Conservation (phyloP, 2,329 filamentous ascomycete genomes). For the Dendryphion nanum region DNA sequence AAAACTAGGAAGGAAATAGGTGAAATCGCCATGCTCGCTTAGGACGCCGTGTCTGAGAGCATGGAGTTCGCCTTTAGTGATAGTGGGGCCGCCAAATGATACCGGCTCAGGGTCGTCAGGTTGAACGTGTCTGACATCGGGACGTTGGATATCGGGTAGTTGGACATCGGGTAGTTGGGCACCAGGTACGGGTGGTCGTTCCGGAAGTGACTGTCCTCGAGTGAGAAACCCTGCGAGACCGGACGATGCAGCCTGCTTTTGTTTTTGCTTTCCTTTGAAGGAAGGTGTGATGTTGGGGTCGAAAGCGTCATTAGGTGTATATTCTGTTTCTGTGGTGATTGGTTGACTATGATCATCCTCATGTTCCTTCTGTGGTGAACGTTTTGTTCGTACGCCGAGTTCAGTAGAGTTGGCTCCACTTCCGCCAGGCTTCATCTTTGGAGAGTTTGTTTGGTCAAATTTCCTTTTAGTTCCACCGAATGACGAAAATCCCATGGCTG, state of each 20-base stretch:
- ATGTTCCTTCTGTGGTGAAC: slow-evolving; percentile 1
- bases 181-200: slow-evolving; percentile 9
- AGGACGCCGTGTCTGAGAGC: slow-evolving; percentile 41
- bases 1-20: slow-evolving; percentile 68
- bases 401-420: slow-evolving; percentile 34
- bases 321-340: background rate
- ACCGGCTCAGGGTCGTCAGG: slow-evolving; percentile 3
- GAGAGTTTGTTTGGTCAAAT: slow-evolving; percentile 59
- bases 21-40: slow-evolving; percentile 59
- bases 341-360: background rate
- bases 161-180: background rate
- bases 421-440: slow-evolving; percentile 34
- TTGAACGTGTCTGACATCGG: too few relatives aligned
- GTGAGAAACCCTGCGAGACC: slow-evolving; percentile 33
- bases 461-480: slow-evolving; percentile 69
- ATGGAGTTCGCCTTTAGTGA: slow-evolving; percentile 31
- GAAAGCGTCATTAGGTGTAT: too few relatives aligned
- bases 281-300: too few relatives aligned
- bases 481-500: slow-evolving; percentile 70
- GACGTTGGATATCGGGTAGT: too few relatives aligned
- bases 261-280: slow-evolving; percentile 11
- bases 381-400: slow-evolving; percentile 39
- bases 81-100: slow-evolving; percentile 28
- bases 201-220: slow-evolving; percentile 24
- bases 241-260: slow-evolving; percentile 13